These are phyloP conservation scores for Guillardia theta DNA, from an alignment of 78 protist species.

Conservation along the genomic window DNA sequence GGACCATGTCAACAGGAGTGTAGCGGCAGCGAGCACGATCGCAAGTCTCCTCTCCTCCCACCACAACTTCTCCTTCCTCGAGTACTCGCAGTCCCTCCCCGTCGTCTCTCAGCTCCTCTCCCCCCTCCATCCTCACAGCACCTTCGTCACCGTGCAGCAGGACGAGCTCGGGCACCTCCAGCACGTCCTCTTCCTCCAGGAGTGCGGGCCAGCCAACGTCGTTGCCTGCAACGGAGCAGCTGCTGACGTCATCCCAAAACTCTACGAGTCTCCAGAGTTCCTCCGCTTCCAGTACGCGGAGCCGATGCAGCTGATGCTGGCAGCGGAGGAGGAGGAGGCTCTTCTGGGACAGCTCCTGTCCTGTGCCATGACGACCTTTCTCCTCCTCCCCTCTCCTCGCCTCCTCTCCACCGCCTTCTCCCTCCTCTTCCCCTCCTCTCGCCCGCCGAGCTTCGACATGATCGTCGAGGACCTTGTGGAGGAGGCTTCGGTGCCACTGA, in stretches of 20 bases:
- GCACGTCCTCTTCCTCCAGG: neutral
- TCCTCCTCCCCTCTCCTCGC: neutral
- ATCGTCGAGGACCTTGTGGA: neutral
- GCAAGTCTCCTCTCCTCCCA: neutral
- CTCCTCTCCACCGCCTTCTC: neutral
- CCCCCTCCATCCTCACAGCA: too few relatives aligned
- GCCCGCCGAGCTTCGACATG: neutral
- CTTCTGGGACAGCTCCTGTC: neutral
- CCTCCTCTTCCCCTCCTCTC: neutral
- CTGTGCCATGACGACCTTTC: neutral
- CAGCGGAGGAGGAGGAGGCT: neutral
- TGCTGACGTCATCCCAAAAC: neutral
- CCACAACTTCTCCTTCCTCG: neutral
- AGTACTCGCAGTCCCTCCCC: neutral
- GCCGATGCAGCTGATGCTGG: neutral
- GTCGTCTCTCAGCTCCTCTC: neutral
- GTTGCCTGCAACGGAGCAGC: neutral
- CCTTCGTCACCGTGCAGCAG: too few relatives aligned
- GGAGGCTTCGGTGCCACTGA: neutral
- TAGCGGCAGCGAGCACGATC: neutral
- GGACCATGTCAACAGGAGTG: neutral
- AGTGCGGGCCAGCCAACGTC: neutral
- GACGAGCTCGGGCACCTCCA: neutral
- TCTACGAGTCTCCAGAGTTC: slow-evolving; percentile 23
- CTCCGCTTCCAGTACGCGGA: neutral